phyloP scores from a whole-genome alignment of 139 green algal genomes.

The Trebouxia sp. region DNA sequence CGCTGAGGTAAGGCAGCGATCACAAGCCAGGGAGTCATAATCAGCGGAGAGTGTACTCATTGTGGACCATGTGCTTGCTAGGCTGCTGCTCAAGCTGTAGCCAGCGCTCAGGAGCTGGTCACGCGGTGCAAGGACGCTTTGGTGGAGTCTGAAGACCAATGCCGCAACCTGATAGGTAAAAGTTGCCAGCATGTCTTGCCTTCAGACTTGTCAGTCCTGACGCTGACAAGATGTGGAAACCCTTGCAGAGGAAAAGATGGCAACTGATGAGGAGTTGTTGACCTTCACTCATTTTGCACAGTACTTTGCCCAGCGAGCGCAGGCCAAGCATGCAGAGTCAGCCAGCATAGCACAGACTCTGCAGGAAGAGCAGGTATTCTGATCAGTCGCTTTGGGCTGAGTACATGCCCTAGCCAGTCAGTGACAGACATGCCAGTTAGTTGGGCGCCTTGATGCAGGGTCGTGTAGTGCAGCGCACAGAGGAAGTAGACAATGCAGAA shows the following conservation, averaged over 20 bases:
- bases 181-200: neutral
- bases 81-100: neutral
- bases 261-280: conserved; percentile 19
- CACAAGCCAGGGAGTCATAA: too few relatives aligned
- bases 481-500: conserved; percentile 21
- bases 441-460: neutral
- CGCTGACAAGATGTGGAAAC: neutral
- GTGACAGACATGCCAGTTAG: neutral
- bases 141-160: neutral
- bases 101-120: neutral
- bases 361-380: conserved; percentile 2
- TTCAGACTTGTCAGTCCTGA: neutral
- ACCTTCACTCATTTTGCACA: conserved; percentile 20
- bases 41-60: too few relatives aligned
- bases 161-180: neutral
- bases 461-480: neutral
- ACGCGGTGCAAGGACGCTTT: neutral
- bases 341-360: neutral
- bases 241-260: neutral
- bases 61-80: too few relatives aligned
- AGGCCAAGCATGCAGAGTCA: conserved; percentile 18
- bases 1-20: neutral
- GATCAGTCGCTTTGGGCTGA: neutral
- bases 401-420: neutral
- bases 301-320: conserved; percentile 18